phyloP scores from a whole-genome alignment of 75 land plant species.

The Gnetum montanum region DNA sequence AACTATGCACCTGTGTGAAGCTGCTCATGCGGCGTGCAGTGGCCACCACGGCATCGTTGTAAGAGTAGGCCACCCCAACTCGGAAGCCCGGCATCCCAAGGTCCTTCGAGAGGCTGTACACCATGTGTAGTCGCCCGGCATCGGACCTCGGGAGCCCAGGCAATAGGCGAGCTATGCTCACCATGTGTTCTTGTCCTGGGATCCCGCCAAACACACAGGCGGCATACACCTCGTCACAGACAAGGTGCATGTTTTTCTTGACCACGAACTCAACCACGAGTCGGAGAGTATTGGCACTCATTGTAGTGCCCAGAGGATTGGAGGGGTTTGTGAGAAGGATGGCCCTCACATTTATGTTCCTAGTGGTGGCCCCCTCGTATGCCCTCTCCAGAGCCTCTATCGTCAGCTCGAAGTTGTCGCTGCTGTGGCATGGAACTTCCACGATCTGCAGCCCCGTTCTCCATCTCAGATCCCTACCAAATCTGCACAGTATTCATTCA shows the following conservation, averaged over 20 bases:
- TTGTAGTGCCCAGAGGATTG: slow-evolving; percentile 70
- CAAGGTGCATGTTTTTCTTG: slow-evolving; percentile 73
- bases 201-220: slow-evolving; percentile 49
- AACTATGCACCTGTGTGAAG: slow-evolving; percentile 16
- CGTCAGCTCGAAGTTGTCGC: slow-evolving; percentile 51
- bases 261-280: slow-evolving; percentile 44
- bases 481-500: slow-evolving; percentile 44
- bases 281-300: slow-evolving; percentile 31
- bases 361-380: slow-evolving; percentile 42
- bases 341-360: slow-evolving; percentile 52
- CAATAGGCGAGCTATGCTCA: too few species aligned
- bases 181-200: too few species aligned
- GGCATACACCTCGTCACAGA: slow-evolving; percentile 84
- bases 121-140: slow-evolving; percentile 14
- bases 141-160: too few species aligned
- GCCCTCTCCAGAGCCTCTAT: slow-evolving; percentile 50
- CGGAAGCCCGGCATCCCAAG: slow-evolving; percentile 74
- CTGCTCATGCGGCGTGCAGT: slow-evolving; percentile 19
- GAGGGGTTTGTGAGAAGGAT: slow-evolving; percentile 68
- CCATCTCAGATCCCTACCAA: slow-evolving; percentile 68
- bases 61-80: slow-evolving; percentile 60
- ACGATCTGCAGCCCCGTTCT: slow-evolving; percentile 66
- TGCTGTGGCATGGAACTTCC: slow-evolving; percentile 64
- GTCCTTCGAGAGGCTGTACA: slow-evolving; percentile 64
- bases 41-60: slow-evolving; percentile 18